These are phyloP conservation scores for Coemansia sp. DNA, from an alignment of 192 early-diverging fungal species.

Conservation along the genomic window DNA sequence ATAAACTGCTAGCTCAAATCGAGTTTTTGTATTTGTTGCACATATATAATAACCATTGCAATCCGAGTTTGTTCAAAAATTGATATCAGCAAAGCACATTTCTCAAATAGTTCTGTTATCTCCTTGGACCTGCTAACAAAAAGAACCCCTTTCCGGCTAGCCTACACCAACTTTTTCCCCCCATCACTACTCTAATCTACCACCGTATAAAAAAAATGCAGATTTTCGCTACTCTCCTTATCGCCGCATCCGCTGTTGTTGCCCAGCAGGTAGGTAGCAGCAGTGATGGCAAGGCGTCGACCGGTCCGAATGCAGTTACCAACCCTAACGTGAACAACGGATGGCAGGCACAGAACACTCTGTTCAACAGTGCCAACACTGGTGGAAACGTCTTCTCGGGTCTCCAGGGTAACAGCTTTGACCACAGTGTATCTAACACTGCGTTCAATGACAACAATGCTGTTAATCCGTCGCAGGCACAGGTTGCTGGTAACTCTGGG, in stretches of 20 bases:
- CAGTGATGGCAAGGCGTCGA: slow-evolving; percentile 26
- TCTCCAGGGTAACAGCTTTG: slow-evolving; percentile 22
- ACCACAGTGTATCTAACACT: slow-evolving; percentile 19
- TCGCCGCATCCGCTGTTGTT: slow-evolving; percentile 51
- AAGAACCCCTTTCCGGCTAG: too few relatives aligned
- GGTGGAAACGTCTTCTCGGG: slow-evolving; percentile 39
- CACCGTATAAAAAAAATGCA: slow-evolving; percentile 30
- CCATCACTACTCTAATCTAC: neutral
- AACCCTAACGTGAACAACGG: slow-evolving; percentile 53
- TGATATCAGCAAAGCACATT: too few relatives aligned
- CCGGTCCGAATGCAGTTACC: slow-evolving; percentile 38
- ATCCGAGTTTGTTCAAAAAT: too few relatives aligned
- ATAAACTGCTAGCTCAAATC: too few relatives aligned
- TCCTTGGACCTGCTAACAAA: too few relatives aligned
- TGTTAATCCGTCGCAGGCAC: slow-evolving; percentile 15
- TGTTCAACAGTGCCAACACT: slow-evolving; percentile 20
- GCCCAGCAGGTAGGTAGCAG: slow-evolving; percentile 49
- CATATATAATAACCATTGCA: too few relatives aligned
- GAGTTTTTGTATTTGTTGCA: too few relatives aligned
- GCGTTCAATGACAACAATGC: slow-evolving; percentile 26
- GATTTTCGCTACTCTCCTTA: slow-evolving; percentile 51
- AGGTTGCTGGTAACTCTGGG: slow-evolving; percentile 14
- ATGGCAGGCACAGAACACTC: slow-evolving; percentile 37
- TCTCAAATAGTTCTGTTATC: too few relatives aligned
- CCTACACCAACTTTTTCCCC: too few relatives aligned